A percentile compares a stretch with the other conserved stretches of the same genome.
Evolutionary conservation across 257 asterid species (phyloP).

Genomic region (Verbascum thapsus): DNA sequence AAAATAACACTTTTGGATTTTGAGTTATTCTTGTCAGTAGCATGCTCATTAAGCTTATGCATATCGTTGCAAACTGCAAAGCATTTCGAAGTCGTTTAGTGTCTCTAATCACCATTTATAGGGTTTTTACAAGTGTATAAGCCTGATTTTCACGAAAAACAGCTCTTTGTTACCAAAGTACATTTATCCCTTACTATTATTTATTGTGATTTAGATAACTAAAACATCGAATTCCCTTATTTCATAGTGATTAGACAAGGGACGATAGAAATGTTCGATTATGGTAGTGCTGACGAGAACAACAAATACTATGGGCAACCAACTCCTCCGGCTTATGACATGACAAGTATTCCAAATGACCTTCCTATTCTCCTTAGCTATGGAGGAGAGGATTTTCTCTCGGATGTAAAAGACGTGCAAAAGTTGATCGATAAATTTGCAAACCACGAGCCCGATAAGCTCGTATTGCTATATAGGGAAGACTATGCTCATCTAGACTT

Average conservation of each 20-base stretch:
- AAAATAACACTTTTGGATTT: no score
- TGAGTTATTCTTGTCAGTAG: no score
- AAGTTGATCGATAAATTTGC: slow-evolving; percentile 39
- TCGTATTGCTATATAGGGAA: slow-evolving; percentile 41
- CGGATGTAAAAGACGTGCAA: slow-evolving; percentile 56
- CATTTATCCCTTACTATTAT: no score
- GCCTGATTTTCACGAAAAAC: no score
- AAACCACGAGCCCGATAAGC: slow-evolving; percentile 45
- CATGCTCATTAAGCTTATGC: no score
- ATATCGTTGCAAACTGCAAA: no score
- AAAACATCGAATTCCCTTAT: neutral
- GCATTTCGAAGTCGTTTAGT: no score
- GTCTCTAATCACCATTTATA: no score
- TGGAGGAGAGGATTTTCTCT: slow-evolving; percentile 55
- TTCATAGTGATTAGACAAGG: slow-evolving; percentile 61
- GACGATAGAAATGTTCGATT: slow-evolving; percentile 49
- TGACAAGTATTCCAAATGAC: slow-evolving; percentile 45
- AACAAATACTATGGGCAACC: slow-evolving; percentile 47
- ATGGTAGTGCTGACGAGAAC: slow-evolving; percentile 43
- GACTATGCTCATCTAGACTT: slow-evolving; percentile 64
- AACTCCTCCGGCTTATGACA: slow-evolving; percentile 56
- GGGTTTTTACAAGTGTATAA: no score
- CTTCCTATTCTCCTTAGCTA: slow-evolving; percentile 55
- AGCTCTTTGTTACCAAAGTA: no score
- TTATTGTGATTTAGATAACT: neutral